Evolutionary conservation across 495 filamentous ascomycete species (phyloP), one percentile per base, ranked within the genome.

Genomic region (Penicillium arizonense): DNA sequence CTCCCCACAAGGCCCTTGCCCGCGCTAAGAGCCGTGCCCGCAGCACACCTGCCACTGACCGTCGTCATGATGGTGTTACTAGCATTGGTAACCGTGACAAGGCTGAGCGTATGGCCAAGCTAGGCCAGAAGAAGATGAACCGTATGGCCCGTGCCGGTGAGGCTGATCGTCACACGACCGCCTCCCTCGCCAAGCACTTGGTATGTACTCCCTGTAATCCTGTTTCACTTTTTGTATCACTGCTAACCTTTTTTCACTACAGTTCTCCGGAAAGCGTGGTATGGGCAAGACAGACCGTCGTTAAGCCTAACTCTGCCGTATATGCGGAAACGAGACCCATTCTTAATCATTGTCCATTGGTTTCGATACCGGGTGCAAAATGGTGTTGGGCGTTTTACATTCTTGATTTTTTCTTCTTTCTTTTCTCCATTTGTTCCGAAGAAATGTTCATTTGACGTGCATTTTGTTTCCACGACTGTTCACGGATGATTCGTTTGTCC

Each of bases 71-170:
- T 50, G 94, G 94, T 76, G 70, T 78, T 36, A 64, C 63, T 16
- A 64, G 69, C 55, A 63, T 65, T 35, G 68, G 64, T 36, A 75
- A 80, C 28, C 80, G 90, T 54, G 81, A 74, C 21, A 91, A 91
- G 78, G 91, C 88, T 14, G 95, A 97, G 69, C 85, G 85, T 60
- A 71, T 91, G 65, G 77, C 80, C 59, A 97, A 96, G 80, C 70
- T 98, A 63, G 80, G 86, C 57, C 94, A 98, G 85, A 90, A 91
- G 81, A 90, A 90, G 85, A 97, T 95, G 91, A 97, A 98, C 77
- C 80, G 93, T 54, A 93, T 95, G 88, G 94, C 94, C 38, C 84
- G 92, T 67, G 85, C 89, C 78, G 94, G 94, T 74, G 94, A 98
- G 77, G 91, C 91, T 34, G 94, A 98, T 83, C 81, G 94, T 66